Percentiles rank a stretch among this genome's conserved stretches.
Evolutionary conservation across 495 filamentous ascomycete species (phyloP).

Genomic region (Neurospora sp.): DNA sequence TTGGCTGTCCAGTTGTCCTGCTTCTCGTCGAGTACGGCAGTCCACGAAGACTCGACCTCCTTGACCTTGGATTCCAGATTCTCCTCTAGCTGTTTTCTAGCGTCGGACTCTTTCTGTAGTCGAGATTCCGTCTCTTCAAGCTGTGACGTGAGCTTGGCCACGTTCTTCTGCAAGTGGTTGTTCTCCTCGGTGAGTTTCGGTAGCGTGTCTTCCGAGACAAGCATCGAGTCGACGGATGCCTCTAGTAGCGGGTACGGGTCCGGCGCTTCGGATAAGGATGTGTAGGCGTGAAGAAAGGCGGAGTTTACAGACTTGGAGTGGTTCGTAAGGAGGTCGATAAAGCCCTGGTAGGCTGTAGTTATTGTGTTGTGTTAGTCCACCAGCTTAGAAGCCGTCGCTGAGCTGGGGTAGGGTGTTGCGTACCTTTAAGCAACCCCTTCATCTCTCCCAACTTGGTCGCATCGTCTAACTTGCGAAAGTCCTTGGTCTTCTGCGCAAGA

Average conservation of each 20-base stretch:
- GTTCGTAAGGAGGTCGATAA: constrained; percentile 91
- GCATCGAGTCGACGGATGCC: constrained; percentile 87
- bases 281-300: constrained; percentile 85
- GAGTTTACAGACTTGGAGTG: constrained; percentile 87
- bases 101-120: constrained; percentile 60
- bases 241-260: constrained; percentile 96
- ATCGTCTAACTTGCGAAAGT: constrained; percentile 93
- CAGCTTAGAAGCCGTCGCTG: neutral
- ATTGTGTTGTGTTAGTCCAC: constrained; percentile 2
- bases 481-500: constrained; percentile 95
- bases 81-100: constrained; percentile 65
- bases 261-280: constrained; percentile 84
- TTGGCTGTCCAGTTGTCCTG: constrained; percentile 94
- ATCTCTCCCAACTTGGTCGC: constrained; percentile 74
- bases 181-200: constrained; percentile 83
- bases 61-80: constrained; percentile 65
- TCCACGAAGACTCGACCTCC: constrained; percentile 84
- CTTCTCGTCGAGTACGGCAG: constrained; percentile 86
- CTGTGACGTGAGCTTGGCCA: constrained; percentile 77
- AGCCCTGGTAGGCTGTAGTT: constrained; percentile 79
- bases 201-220: constrained; percentile 79
- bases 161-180: constrained; percentile 67
- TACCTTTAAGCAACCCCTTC: constrained; percentile 82
- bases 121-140: constrained; percentile 74
- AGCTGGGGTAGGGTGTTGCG: neutral